Percentiles rank a stretch among this genome's conserved stretches.
phyloP scores from a whole-genome alignment of 768 basidiomycete genomes.

The Xerocomellus intermedius region DNA sequence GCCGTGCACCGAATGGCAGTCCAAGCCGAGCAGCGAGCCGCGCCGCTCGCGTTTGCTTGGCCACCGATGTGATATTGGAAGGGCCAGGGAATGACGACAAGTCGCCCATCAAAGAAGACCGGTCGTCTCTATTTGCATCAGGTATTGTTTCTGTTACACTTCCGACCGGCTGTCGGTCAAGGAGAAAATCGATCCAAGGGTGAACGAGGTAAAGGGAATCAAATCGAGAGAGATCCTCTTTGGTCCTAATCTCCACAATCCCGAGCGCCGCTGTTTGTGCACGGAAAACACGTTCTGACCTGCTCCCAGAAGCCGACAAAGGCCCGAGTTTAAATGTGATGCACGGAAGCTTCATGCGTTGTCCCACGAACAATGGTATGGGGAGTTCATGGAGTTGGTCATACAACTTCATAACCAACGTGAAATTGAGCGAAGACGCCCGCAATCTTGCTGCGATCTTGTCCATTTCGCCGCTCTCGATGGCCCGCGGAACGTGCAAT shows the following conservation, averaged over 20 bases:
- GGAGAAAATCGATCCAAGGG: background rate
- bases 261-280: background rate
- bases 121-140: too few relatives aligned
- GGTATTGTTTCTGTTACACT: background rate
- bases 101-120: background rate
- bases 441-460: background rate
- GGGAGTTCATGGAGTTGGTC: background rate
- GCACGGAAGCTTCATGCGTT: constrained; percentile 8
- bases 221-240: background rate
- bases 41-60: too few relatives aligned
- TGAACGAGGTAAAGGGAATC: too few relatives aligned
- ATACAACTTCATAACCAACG: background rate
- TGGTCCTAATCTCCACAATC: background rate
- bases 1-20: too few relatives aligned
- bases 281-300: background rate
- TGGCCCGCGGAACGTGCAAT: background rate
- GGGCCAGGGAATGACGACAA: too few relatives aligned
- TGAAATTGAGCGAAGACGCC: background rate
- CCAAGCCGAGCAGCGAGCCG: too few relatives aligned
- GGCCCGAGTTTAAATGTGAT: constrained; percentile 1
- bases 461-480: background rate
- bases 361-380: background rate
- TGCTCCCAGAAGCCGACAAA: background rate
- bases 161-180: background rate
- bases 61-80: too few relatives aligned